phyloP scores from a whole-genome alignment of 257 asterid species.

The Scutellaria barbata region DNA sequence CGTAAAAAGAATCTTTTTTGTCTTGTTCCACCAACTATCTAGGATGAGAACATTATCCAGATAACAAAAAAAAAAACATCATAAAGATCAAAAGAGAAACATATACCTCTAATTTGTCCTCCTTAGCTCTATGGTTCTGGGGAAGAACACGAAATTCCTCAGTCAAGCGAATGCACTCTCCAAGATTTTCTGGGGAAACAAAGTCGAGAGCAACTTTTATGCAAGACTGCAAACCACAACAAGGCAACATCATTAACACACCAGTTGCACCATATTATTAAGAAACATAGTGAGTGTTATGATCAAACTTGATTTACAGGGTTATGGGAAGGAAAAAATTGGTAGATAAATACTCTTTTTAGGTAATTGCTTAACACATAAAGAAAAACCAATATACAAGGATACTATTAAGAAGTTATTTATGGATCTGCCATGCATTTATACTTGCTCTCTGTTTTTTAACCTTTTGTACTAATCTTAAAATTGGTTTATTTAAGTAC shows the following conservation, averaged over 20 bases:
- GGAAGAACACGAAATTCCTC: slow-evolving; percentile 72
- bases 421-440: neutral
- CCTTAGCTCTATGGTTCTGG: slow-evolving; percentile 56
- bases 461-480: neutral
- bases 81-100: neutral
- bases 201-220: slow-evolving; percentile 75
- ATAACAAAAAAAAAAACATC: neutral
- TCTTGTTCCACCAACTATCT: neutral
- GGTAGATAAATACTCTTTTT: too few relatives aligned
- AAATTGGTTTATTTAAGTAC: neutral
- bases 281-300: neutral
- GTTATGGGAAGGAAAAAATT: too few relatives aligned
- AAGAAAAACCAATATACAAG: neutral
- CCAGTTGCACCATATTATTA: neutral
- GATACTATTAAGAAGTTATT: neutral
- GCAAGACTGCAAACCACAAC: slow-evolving; percentile 57
- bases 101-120: slow-evolving; percentile 71
- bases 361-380: too few relatives aligned
- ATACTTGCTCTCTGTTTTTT: neutral
- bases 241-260: slow-evolving; percentile 18
- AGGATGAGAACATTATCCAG: neutral
- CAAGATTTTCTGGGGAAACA: slow-evolving; percentile 69
- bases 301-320: too few relatives aligned
- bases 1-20: neutral
- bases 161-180: slow-evolving; percentile 63